phyloP scores from a whole-genome alignment of 2,329 filamentous ascomycete species.

The Endothia cerciana region DNA sequence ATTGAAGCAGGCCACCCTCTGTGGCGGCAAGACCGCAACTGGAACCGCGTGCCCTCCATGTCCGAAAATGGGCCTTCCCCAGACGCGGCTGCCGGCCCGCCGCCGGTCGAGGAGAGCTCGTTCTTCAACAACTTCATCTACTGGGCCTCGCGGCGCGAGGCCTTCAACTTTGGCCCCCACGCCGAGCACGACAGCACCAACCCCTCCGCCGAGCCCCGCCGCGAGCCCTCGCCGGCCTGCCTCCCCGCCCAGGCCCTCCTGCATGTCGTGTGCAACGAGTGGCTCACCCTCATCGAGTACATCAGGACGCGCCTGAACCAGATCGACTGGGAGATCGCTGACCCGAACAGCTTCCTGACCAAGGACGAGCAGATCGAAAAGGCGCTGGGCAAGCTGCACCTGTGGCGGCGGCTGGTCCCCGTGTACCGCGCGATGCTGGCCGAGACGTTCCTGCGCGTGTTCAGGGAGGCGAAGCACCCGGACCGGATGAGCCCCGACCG shows the following conservation, averaged over 20 bases:
- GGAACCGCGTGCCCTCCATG: constrained; percentile 24
- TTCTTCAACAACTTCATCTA: constrained; percentile 36
- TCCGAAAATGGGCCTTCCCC: constrained; percentile 7
- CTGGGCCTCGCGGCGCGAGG: constrained; percentile 32
- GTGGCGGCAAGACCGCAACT: constrained; percentile 36
- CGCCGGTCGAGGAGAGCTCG: constrained; percentile 2
- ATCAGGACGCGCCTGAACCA: constrained; percentile 37
- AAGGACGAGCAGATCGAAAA: constrained; percentile 31
- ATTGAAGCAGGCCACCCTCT: constrained; percentile 26
- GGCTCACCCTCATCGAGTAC: constrained; percentile 36
- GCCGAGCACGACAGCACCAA: not conserved
- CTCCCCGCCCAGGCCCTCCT: constrained; percentile 34
- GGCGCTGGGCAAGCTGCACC: constrained; percentile 34
- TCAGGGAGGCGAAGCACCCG: constrained; percentile 23
- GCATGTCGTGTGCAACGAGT: constrained; percentile 35
- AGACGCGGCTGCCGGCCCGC: not conserved
- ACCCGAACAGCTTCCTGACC: constrained; percentile 32
- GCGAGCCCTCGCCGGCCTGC: constrained; percentile 24
- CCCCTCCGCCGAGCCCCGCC: not conserved
- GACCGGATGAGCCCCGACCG: constrained; percentile 18
- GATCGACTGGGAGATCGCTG: constrained; percentile 36
- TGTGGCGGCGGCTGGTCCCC: constrained; percentile 35
- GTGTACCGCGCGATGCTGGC: constrained; percentile 37
- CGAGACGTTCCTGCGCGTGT: constrained; percentile 32
- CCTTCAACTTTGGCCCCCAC: constrained; percentile 19